These are phyloP conservation scores for Eucalyptus erythrocorys DNA, from an alignment of 345 rosid species.

Conservation along the genomic window DNA sequence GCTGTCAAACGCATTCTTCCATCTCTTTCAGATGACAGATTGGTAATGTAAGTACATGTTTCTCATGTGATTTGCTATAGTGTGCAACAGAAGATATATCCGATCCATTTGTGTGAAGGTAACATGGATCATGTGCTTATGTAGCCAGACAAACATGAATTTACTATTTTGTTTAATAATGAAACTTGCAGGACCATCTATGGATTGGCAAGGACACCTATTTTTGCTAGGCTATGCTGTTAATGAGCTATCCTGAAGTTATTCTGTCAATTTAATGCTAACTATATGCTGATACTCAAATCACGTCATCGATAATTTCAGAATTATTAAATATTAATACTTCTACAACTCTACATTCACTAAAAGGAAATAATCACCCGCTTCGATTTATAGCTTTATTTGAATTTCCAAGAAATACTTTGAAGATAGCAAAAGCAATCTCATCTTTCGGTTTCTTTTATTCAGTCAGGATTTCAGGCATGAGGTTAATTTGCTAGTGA, in stretches of 20 bases:
- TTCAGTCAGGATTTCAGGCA: slow-evolving; percentile 99
- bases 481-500: slow-evolving; percentile 92
- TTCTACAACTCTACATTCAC: background rate
- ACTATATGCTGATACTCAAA: background rate
- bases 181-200: background rate
- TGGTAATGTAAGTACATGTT: slow-evolving; percentile 69
- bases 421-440: background rate
- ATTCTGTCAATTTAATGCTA: background rate
- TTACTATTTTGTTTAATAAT: background rate
- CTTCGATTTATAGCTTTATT: background rate
- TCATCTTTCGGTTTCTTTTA: background rate
- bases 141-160: background rate
- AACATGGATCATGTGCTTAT: background rate
- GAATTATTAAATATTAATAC: background rate
- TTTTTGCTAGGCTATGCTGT: background rate
- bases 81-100: background rate
- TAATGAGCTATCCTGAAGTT: background rate
- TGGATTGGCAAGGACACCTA: background rate
- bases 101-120: background rate
- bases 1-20: slow-evolving; percentile 98
- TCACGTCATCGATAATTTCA: background rate
- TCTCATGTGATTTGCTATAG: background rate
- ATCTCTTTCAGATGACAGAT: slow-evolving; percentile 94
- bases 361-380: background rate
- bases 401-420: background rate